phyloP scores from a whole-genome alignment of 129 eudicot genomes.

The Silybum marianum region DNA sequence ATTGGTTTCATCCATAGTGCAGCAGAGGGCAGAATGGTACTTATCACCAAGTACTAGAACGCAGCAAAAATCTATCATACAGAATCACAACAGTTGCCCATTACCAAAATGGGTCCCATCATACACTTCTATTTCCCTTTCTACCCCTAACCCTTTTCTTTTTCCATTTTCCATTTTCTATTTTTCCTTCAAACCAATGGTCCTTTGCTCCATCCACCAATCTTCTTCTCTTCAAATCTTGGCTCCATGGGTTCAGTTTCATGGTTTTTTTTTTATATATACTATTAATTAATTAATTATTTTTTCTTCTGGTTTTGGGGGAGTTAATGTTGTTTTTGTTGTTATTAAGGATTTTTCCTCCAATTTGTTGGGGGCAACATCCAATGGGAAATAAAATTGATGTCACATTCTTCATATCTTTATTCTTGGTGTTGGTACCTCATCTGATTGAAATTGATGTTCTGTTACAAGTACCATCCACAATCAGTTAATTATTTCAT shows the following conservation, averaged over 20 bases:
- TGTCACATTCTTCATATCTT: conserved; percentile 72
- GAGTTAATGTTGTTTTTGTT: conserved; percentile 10
- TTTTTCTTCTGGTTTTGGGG: neutral
- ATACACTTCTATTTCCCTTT: conserved; percentile 25
- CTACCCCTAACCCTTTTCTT: conserved; percentile 33
- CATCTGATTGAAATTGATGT: conserved; percentile 69
- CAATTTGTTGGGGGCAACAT: conserved; percentile 28
- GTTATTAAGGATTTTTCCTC: conserved; percentile 16
- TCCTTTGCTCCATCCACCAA: neutral
- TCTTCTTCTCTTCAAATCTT: neutral
- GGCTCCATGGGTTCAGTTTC: neutral
- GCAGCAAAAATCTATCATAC: conserved; percentile 49
- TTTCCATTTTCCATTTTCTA: conserved; percentile 27
- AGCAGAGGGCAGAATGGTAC: conserved; percentile 41
- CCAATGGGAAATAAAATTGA: conserved; percentile 18
- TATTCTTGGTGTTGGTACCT: conserved; percentile 70
- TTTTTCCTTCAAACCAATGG: conserved; percentile 15
- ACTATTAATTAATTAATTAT: conserved; percentile 11
- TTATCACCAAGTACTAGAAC: conserved; percentile 34
- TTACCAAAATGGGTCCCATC: conserved; percentile 37
- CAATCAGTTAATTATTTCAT: conserved; percentile 1
- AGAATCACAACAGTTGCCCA: conserved; percentile 74
- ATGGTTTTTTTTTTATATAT: conserved; percentile 15
- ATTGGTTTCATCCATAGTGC: conserved; percentile 37
- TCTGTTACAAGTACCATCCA: conserved; percentile 48